Conservation (phyloP, 2,329 filamentous ascomycete genomes). For the Trichoderma pleuroti region DNA sequence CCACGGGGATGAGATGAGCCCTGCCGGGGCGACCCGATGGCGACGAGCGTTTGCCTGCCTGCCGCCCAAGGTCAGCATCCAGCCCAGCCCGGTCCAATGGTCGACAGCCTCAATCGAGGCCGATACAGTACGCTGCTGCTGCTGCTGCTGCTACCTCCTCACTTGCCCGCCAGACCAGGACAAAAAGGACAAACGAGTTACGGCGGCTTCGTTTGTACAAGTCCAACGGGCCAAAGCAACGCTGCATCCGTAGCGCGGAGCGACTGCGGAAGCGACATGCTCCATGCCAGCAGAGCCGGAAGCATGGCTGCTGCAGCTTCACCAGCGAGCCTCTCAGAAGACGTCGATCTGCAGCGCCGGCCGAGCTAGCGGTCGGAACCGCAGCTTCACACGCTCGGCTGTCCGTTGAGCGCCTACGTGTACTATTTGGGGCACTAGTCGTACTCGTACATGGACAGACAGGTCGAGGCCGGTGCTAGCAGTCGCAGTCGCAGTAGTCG, state of each 20-base stretch:
- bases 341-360: slow-evolving; percentile 15
- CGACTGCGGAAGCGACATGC: slow-evolving; percentile 11
- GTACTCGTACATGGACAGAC: not conserved
- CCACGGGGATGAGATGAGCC: not conserved
- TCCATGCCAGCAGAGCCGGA: not conserved
- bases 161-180: not conserved
- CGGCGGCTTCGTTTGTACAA: not conserved
- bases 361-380: slow-evolving; percentile 14
- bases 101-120: not conserved
- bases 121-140: not conserved
- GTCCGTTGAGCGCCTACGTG: not conserved
- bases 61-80: not conserved
- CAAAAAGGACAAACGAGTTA: not conserved
- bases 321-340: slow-evolving; percentile 8
- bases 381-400: slow-evolving; percentile 11
- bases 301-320: slow-evolving; percentile 7
- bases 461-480: not conserved
- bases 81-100: not conserved
- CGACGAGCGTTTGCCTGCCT: not conserved
- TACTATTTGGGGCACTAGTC: not conserved
- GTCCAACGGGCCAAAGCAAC: not conserved
- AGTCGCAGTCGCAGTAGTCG: not conserved
- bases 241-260: slow-evolving; percentile 14
- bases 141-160: not conserved
- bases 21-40: slow-evolving; percentile 4